phyloP scores from a whole-genome alignment of 768 basidiomycete species.

The Trametes gibbosa region DNA sequence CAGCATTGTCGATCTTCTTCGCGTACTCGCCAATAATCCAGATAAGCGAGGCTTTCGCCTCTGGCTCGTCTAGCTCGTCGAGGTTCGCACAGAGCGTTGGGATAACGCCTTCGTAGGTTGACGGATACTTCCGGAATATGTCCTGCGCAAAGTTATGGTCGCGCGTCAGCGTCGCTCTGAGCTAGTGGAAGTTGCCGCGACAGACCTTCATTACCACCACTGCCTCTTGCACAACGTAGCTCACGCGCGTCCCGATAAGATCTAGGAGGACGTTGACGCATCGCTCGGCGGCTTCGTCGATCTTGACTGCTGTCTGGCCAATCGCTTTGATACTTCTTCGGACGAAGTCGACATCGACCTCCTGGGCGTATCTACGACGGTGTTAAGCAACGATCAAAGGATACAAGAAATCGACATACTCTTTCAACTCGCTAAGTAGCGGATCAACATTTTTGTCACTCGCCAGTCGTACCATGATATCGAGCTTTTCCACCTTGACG shows the following conservation, averaged over 20 bases:
- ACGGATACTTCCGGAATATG: conserved; percentile 97
- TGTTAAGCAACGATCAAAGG: not conserved
- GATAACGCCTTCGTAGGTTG: conserved; percentile 95
- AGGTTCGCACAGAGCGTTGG: conserved; percentile 92
- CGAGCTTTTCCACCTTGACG: conserved; percentile 97
- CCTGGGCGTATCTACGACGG: conserved; percentile 78
- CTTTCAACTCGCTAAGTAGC: conserved; percentile 90
- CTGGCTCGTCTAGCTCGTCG: conserved; percentile 96
- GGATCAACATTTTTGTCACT: conserved; percentile 92
- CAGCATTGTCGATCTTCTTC: conserved; percentile 95
- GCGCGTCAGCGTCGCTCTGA: too few relatives aligned
- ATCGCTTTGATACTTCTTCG: conserved; percentile 93
- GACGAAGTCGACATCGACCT: conserved; percentile 98
- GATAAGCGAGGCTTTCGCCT: conserved; percentile 95
- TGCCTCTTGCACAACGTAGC: conserved; percentile 97
- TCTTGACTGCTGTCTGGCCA: conserved; percentile 94
- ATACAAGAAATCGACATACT: conserved; percentile 43
- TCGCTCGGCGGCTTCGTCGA: conserved; percentile 87
- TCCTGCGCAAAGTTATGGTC: conserved; percentile 51
- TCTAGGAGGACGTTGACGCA: conserved; percentile 94
- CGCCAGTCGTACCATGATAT: conserved; percentile 95
- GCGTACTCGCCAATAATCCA: conserved; percentile 99
- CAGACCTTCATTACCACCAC: conserved; percentile 97
- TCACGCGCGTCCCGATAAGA: conserved; percentile 88
- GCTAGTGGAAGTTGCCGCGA: not conserved